Percentiles rank a stretch among this genome's conserved stretches.
phyloP scores from a whole-genome alignment of 371 early-diverging fungal genomes.

The Mucor lusitanicus region DNA sequence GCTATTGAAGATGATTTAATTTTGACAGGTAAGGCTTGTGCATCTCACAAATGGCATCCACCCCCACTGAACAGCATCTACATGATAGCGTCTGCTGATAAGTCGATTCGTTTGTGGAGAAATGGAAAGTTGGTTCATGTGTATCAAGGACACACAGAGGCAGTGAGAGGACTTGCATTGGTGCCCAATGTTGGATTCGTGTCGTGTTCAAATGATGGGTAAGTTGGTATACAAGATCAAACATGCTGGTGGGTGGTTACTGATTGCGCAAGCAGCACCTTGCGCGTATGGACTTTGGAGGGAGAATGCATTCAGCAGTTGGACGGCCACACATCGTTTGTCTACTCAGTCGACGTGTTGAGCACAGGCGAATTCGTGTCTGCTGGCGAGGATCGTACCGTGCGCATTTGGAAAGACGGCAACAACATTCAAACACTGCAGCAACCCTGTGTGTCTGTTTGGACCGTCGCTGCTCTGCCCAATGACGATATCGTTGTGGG shows the following conservation, averaged over 20 bases:
- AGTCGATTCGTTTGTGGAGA: conserved; percentile 87
- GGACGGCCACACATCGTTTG: conserved; percentile 90
- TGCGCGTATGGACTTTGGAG: conserved; percentile 80
- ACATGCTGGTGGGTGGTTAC: not conserved
- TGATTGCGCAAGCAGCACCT: conserved; percentile 44
- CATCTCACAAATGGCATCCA: too few species aligned
- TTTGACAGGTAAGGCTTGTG: conserved; percentile 71
- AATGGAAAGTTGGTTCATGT: conserved; percentile 69
- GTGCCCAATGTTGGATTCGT: conserved; percentile 73
- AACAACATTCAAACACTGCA: conserved; percentile 79
- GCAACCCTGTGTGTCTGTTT: conserved; percentile 91
- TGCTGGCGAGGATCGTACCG: conserved; percentile 92
- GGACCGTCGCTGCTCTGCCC: conserved; percentile 79
- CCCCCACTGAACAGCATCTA: too few species aligned
- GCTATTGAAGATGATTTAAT: conserved; percentile 69
- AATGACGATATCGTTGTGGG: conserved; percentile 91
- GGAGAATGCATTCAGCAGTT: conserved; percentile 81
- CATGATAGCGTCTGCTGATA: conserved; percentile 87
- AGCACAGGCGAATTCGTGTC: conserved; percentile 84
- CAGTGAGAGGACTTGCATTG: conserved; percentile 80
- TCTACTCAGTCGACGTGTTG: conserved; percentile 79
- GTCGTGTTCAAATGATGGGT: conserved; percentile 92
- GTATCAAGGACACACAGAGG: conserved; percentile 88
- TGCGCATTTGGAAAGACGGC: conserved; percentile 84
- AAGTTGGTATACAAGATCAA: not conserved